Conservation (phyloP, 768 basidiomycete genomes). For the Lentinula sp. region DNA sequence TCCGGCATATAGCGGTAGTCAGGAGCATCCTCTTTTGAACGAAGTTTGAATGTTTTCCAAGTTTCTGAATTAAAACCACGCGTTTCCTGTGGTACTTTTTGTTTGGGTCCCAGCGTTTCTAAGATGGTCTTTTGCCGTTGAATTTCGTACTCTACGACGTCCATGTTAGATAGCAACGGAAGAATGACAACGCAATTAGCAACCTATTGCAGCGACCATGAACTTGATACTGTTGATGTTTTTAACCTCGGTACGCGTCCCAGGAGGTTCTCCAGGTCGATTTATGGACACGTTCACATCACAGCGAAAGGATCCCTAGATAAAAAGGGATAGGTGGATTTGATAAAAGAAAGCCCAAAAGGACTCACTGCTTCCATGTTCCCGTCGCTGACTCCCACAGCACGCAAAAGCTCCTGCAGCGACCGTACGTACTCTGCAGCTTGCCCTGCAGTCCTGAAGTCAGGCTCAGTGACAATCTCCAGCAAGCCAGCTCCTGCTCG, state of each 20-base stretch:
- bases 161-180: not conserved
- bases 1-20: conserved; percentile 99
- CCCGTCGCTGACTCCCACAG: conserved; percentile 85
- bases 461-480: conserved; percentile 95
- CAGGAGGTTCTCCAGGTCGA: conserved; percentile 49
- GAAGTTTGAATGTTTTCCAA: conserved; percentile 74
- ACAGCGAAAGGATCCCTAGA: conserved; percentile 86
- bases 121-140: conserved; percentile 67
- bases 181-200: conserved; percentile 4
- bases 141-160: conserved; percentile 58
- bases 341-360: not conserved
- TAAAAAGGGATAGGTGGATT: not conserved
- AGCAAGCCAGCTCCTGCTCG: conserved; percentile 85
- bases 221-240: conserved; percentile 91
- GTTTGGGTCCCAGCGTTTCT: conserved; percentile 13
- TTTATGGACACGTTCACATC: conserved; percentile 96
- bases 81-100: conserved; percentile 72
- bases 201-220: conserved; percentile 82
- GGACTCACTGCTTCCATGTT: conserved; percentile 88
- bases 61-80: conserved; percentile 82
- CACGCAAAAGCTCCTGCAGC: conserved; percentile 74
- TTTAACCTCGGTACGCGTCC: conserved; percentile 94
- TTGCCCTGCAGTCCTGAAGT: conserved; percentile 90
- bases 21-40: conserved; percentile 90
- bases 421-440: conserved; percentile 82